Base-by-base conservation (phyloP, 2,329 filamentous ascomycete species). In the Aspergillus pseudoviridinutans region DNA sequence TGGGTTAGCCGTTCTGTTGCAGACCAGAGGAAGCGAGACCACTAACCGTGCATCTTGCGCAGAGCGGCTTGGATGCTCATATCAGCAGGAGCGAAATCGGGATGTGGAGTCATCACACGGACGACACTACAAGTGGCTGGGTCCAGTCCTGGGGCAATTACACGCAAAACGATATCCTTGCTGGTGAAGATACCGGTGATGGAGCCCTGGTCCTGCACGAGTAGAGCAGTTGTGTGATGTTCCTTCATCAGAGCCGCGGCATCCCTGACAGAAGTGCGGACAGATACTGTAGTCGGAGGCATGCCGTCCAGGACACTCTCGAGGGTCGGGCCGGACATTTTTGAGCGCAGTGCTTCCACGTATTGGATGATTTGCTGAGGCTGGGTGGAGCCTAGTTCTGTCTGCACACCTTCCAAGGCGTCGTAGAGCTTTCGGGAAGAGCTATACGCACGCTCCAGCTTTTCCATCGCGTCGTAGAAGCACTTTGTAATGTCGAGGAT, bases 381-480 rank as follows among this genome's bases (percentile, higher is more conserved):
- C 75, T 99, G 94, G 71, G 90, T 96, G 53, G 93, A 89, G 44
- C 94, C 94, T 38, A 99, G 83, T 76, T 99, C 94, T 1, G 93
- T 96, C 78, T 99, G 94, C 3, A 99, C 94, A 75, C 94, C 94
- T 78, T 99, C 94, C 58, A 99, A 80, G 35, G 94, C 94, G 80
- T 97, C 94, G 75, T 99, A 97, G 24, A 99, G 84, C 77, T 97
- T 96, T 66, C 94, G 87, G n/a, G 94, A 99, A 17, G 94, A 97
- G 64, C 91, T 92, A 75, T 99, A 99, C 52, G 94, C 94, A 53
- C 94, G 89, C 81, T 99, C 94, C 59, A 99, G 80, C 81, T 99
- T 99, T 81, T 99, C 94, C 94, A 99, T 99, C 47, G 94, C 94
- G 78, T 99, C 94, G 78, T 99, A 99, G 77, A 99, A 99, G 78